These are phyloP conservation scores for Inonotus hispidus DNA, from an alignment of 1,284 basidiomycete genomes.

Conservation along the genomic window DNA sequence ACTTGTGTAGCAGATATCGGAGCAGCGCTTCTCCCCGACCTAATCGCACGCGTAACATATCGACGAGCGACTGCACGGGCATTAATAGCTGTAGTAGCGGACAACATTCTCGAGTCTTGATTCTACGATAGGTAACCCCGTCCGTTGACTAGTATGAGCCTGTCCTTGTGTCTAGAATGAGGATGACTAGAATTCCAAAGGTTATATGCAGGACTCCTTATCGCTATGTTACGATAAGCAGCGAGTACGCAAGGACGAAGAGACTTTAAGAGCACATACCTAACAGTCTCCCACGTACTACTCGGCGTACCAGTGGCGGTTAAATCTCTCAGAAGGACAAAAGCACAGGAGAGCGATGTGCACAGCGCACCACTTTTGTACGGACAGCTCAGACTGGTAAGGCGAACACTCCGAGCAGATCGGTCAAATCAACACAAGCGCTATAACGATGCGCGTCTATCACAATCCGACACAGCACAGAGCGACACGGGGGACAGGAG, in stretches of 20 bases:
- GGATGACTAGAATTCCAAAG: too few relatives aligned
- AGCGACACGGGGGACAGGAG: background rate
- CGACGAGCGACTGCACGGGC: too few relatives aligned
- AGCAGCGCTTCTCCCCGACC: background rate
- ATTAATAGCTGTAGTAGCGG: too few relatives aligned
- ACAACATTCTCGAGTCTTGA: too few relatives aligned
- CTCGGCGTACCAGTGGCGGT: background rate
- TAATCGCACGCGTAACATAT: background rate
- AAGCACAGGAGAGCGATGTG: slow-evolving; percentile 5
- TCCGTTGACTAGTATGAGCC: too few relatives aligned
- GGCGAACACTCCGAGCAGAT: background rate
- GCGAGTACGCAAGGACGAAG: too few relatives aligned
- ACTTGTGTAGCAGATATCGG: background rate
- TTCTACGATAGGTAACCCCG: too few relatives aligned
- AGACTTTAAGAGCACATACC: too few relatives aligned
- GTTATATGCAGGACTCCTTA: too few relatives aligned
- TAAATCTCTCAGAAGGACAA: background rate
- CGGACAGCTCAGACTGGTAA: too few relatives aligned
- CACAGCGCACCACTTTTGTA: background rate
- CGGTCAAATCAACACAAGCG: background rate
- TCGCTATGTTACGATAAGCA: too few relatives aligned
- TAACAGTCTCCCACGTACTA: background rate
- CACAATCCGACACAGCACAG: background rate
- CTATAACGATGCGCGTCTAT: background rate
- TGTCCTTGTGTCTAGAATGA: too few relatives aligned